Conservation (phyloP, 2,329 filamentous ascomycete species). For the Lachnellula cervina region DNA sequence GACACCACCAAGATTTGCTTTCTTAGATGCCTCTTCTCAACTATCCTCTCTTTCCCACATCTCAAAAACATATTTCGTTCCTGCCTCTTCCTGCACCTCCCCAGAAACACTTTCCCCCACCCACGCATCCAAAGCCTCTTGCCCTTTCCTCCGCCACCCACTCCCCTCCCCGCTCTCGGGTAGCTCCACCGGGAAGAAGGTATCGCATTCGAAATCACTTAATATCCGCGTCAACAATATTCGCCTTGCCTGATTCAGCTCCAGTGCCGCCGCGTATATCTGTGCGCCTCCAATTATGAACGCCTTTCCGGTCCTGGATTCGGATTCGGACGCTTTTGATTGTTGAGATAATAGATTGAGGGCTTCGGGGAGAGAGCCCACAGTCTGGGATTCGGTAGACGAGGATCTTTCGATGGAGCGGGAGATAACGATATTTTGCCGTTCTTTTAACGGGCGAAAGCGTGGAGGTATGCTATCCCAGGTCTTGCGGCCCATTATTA, state of each 20-base stretch:
- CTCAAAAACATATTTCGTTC: constrained; percentile 64
- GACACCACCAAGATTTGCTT: background rate
- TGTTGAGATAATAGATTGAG: background rate
- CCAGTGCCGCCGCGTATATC: constrained; percentile 72
- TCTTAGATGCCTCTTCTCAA: background rate
- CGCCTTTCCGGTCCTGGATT: constrained; percentile 35
- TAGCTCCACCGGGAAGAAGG: constrained; percentile 62
- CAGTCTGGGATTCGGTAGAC: background rate
- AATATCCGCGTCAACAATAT: constrained; percentile 67
- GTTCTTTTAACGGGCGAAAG: constrained; percentile 73
- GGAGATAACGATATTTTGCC: constrained; percentile 79
- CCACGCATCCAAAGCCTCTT: constrained; percentile 55
- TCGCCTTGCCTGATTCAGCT: constrained; percentile 49
- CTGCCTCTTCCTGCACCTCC: constrained; percentile 57
- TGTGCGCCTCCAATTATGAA: constrained; percentile 90
- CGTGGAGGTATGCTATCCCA: constrained; percentile 82
- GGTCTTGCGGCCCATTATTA: constrained; percentile 97
- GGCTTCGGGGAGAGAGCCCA: constrained; percentile 12
- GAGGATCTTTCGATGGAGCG: constrained; percentile 38
- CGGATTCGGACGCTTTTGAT: background rate
- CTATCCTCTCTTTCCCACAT: constrained; percentile 57
- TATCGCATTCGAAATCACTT: constrained; percentile 70
- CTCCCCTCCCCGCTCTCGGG: constrained; percentile 25
- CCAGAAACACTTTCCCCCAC: constrained; percentile 59
- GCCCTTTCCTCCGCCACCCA: constrained; percentile 50